phyloP scores from a whole-genome alignment of 2,329 filamentous ascomycete genomes.

The Penicillium griseofulvum region DNA sequence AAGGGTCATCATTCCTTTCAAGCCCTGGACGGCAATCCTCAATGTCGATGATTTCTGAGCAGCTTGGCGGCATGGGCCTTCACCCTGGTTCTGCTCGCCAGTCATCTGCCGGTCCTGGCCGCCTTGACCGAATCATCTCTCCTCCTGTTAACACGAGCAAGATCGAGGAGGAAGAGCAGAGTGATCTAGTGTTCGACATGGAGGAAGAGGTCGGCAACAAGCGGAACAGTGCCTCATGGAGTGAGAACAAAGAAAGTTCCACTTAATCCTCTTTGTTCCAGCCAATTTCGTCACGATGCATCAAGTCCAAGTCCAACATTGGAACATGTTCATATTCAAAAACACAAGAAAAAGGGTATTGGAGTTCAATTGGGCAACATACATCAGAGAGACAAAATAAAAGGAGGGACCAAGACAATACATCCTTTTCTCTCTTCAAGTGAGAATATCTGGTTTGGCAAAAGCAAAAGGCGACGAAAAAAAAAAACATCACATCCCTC shows the following conservation, averaged over 20 bases:
- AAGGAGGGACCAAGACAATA: slow-evolving; percentile 15
- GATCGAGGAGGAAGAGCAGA: slow-evolving; percentile 49
- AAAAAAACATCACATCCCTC: slow-evolving; percentile 4
- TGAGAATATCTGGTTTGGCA: slow-evolving; percentile 1
- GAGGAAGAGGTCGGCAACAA: slow-evolving; percentile 51
- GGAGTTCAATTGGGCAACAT: slow-evolving; percentile 21
- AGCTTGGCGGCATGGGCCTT: slow-evolving; percentile 47
- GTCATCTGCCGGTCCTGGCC: slow-evolving; percentile 32
- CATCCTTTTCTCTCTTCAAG: neutral
- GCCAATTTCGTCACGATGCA: slow-evolving; percentile 18
- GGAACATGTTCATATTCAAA: slow-evolving; percentile 9
- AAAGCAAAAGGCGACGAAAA: slow-evolving; percentile 8
- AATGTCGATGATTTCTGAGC: slow-evolving; percentile 62
- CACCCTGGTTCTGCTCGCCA: slow-evolving; percentile 43
- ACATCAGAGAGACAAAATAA: slow-evolving; percentile 17
- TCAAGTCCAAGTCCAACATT: slow-evolving; percentile 9
- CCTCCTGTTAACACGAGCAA: slow-evolving; percentile 46
- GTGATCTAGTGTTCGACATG: slow-evolving; percentile 51
- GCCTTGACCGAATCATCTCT: slow-evolving; percentile 46
- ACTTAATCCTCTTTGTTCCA: slow-evolving; percentile 20
- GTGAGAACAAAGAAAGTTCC: slow-evolving; percentile 32
- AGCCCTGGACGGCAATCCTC: slow-evolving; percentile 57
- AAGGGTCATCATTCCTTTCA: slow-evolving; percentile 52
- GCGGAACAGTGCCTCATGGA: slow-evolving; percentile 39
- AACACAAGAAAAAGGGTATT: slow-evolving; percentile 14